Evolutionary conservation across 768 basidiomycete species (phyloP), one percentile per base, ranked within the genome.

Genomic region (Lactifluus piperatus): DNA sequence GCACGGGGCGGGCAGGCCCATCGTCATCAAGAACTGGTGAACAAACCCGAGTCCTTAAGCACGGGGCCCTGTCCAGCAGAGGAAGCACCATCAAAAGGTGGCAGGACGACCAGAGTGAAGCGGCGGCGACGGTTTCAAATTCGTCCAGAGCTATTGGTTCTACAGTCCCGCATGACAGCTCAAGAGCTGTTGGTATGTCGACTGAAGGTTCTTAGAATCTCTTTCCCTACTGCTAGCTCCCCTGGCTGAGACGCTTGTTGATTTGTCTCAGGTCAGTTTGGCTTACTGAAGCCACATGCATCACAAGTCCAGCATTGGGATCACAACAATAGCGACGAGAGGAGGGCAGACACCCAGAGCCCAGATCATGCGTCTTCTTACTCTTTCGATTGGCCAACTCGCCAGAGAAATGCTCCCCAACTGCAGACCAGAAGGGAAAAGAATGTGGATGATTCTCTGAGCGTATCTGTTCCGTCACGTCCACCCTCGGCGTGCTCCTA

Each of bases 401-500:
- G 20, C 26, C 41, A 11, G 41, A 36, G 9, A 39, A 24, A 2
- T 2, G 5, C 32, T 14, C 8, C 27, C 6, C 11, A n/a, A 3
- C 22, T 18, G 8, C 49, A 41, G 37, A 46, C 36, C 24, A 16
- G 36, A 22, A 24, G 13, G 1, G 26, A 56, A 14, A n/a, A n/a
- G n/a, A n/a, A n/a, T n/a, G 16, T 20, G 10, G 43, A 26, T 26
- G 26, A 5, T n/a, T n/a, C 54, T 47, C 36, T 26, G 26, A 22
- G 20, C 14, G 18, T 9, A 20, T 27, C 34, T 8, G 20, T 22
- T 14, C 18, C 51, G 22, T 24, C 44, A 30, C 58, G 43, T n/a
- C 54, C 50, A 4, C 14, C 59, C 7, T 56, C 59, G 20, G 48
- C 43, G 3, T 49, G 58, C 16, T 54, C 58, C 8, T 37, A 43